Evolutionary conservation across 371 early-diverging fungal species (phyloP).

Genomic region (Mortierella sp.): DNA sequence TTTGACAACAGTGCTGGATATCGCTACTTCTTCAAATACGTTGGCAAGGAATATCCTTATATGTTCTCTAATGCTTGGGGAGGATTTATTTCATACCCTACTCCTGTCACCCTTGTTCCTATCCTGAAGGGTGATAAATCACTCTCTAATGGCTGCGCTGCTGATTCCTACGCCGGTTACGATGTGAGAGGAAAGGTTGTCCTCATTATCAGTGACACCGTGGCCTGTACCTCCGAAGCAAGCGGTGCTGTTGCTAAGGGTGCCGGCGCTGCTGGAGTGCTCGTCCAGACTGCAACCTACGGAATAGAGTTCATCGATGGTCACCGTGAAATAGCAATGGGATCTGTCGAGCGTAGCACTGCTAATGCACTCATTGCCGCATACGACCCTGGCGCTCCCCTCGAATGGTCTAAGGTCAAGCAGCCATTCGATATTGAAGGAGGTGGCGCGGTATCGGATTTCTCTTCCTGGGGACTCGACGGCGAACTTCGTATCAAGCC

Average conservation of each 20-base stretch:
- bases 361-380: conserved; percentile 40
- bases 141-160: conserved; percentile 62
- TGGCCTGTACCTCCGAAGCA: conserved; percentile 58
- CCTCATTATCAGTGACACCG: conserved; percentile 66
- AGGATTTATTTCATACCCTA: conserved; percentile 15
- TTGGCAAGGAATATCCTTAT: conserved; percentile 13
- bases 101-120: conserved; percentile 22
- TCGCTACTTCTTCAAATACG: conserved; percentile 30
- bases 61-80: conserved; percentile 16
- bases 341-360: conserved; percentile 55
- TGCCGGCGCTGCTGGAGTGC: conserved; percentile 72
- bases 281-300: conserved; percentile 60
- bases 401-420: conserved; percentile 17
- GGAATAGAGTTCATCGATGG: conserved; percentile 54
- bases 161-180: conserved; percentile 22
- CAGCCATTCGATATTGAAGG: conserved; percentile 41
- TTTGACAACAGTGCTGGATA: conserved; percentile 65
- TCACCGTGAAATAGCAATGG: conserved; percentile 46
- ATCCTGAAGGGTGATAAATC: conserved; percentile 15
- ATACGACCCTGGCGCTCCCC: conserved; percentile 2
- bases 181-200: conserved; percentile 65
- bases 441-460: conserved; percentile 63
- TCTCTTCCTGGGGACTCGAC: conserved; percentile 74
- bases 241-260: conserved; percentile 63
- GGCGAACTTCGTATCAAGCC: conserved; percentile 72